Evolutionary conservation across 2,329 filamentous ascomycete genomes (phyloP), one percentile per base, ranked within the genome.

Genomic region (Bipolaris sorokiniana): DNA sequence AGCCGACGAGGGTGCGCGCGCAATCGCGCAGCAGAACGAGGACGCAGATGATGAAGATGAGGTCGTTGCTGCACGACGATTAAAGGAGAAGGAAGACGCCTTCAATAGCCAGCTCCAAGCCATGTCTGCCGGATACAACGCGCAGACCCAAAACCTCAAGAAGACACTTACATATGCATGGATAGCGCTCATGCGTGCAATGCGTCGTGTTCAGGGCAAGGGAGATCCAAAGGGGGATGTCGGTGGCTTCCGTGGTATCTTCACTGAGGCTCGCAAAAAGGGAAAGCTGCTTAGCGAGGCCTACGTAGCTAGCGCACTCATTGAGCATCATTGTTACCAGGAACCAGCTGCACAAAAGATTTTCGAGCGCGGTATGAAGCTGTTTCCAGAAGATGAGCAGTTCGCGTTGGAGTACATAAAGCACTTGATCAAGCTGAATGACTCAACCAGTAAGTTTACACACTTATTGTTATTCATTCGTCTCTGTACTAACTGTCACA

Each of bases 391-490:
- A 47, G 94, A 98, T 69, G 93, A 97, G 74, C 84, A 88, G 56
- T 98, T 98, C 77, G 92, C 96, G 62, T 84, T 99, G 49, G 93
- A 98, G 76, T 98, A 99, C 76, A 83, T 99, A 68, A 97, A 97
- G 79, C 95, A 97, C 76, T 81, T 99, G 58, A 90, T 98, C 68
- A 89, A 90, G 11, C 92, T 91, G 73, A 94, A 96, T 67, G 95
- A 99, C 76, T 89, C 92, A 46, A 97, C 92, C 31, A 97, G 91
- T 96, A 84, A 83, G 90, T 48, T 10, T 6, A 20, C 18, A 10
- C 33, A 9, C 33, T 7, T 2, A n/a, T 7, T 34, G 5, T 18
- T 20, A 18, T 20, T 13, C 9, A 28, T 18, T 7, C n/a, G 6
- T 5, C 5, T 33, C 11, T 34, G 37, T 48, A 56, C 56, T 72